Percentiles rank a stretch among this genome's conserved stretches.
Conservation (phyloP, 75 land plant species). For the Isoetes taiwanensis region DNA sequence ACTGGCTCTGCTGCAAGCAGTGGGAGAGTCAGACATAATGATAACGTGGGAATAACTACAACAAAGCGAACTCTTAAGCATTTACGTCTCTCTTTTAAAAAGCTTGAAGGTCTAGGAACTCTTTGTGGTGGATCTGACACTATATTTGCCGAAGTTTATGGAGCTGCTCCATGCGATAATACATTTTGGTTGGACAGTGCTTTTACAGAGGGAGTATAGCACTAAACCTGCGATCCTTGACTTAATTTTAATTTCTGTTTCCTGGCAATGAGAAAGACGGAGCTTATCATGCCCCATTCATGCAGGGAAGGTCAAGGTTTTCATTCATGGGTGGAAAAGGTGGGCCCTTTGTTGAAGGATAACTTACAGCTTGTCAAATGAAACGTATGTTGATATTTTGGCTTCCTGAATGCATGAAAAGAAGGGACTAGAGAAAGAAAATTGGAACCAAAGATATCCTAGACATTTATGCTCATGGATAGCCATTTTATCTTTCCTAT, state of each 20-base stretch:
- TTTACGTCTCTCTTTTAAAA: conserved; percentile 59
- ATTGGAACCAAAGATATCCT: no score
- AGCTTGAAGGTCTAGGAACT: conserved; percentile 36
- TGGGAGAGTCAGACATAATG: neutral
- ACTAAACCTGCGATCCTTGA: neutral
- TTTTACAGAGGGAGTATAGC: no score
- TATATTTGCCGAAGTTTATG: conserved; percentile 66
- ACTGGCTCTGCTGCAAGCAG: no score
- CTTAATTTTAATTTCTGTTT: neutral
- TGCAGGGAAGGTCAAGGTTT: conserved; percentile 70
- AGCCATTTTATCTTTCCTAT: neutral
- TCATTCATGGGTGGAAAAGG: conserved; percentile 98
- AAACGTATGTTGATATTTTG: conserved; percentile 24
- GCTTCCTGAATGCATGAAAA: no score
- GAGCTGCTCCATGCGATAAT: conserved; percentile 41
- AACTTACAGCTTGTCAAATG: conserved; percentile 34
- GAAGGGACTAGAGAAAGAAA: no score
- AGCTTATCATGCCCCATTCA: neutral
- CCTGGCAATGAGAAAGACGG: neutral
- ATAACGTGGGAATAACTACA: conserved; percentile 3
- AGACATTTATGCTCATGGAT: no score
- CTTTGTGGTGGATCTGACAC: conserved; percentile 68
- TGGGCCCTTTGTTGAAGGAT: conserved; percentile 75
- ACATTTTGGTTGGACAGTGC: conserved; percentile 99
- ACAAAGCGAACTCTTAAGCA: neutral